phyloP scores from a whole-genome alignment of 306 rosid genomes.

The Trifolium dubium region DNA sequence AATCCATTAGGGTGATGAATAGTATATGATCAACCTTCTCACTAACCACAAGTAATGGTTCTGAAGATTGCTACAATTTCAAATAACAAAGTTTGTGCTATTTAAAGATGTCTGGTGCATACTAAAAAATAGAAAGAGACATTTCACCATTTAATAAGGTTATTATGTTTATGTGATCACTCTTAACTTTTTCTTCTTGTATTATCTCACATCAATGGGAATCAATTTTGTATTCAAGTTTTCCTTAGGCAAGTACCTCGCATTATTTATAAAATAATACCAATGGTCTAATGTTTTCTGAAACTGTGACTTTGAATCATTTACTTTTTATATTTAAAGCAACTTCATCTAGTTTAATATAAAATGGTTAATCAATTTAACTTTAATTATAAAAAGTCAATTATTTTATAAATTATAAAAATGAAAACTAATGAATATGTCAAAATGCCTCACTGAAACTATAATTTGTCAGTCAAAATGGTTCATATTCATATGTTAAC shows the following conservation, averaged over 20 bases:
- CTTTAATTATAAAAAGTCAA: neutral
- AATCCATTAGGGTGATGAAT: neutral
- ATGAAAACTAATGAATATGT: neutral
- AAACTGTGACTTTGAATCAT: neutral
- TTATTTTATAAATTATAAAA: neutral
- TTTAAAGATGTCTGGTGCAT: neutral
- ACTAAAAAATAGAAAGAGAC: neutral
- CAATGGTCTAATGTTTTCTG: slow-evolving; percentile 2
- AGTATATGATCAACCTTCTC: neutral
- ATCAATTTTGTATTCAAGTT: neutral
- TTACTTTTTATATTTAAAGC: neutral
- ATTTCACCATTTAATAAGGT: neutral
- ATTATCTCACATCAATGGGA: neutral
- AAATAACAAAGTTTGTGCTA: neutral
- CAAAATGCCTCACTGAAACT: neutral
- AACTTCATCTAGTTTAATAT: neutral
- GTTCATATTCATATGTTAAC: neutral
- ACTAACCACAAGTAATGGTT: neutral
- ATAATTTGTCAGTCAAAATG: neutral
- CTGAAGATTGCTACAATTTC: neutral
- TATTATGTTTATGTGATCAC: neutral
- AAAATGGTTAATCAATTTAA: neutral
- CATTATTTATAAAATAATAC: slow-evolving; percentile 2
- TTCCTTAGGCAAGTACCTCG: neutral
- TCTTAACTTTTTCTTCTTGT: neutral